phyloP scores from a whole-genome alignment of 163 green algal species.

The Scenedesmus sp. region DNA sequence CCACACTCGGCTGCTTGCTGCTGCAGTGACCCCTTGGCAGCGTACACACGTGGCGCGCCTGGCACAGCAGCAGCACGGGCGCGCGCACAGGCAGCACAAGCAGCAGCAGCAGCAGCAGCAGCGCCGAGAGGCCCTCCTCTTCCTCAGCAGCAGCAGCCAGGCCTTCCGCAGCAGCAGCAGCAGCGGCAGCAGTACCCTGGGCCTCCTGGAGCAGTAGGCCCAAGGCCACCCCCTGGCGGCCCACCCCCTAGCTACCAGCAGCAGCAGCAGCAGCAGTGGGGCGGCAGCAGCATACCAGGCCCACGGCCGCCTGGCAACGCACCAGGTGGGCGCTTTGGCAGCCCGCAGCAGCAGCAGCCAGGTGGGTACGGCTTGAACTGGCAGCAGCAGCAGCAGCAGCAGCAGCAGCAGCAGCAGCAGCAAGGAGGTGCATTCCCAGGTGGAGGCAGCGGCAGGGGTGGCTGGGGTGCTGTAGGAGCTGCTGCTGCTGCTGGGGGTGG shows the following conservation, averaged over 20 bases:
- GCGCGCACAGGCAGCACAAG: constrained; percentile 30
- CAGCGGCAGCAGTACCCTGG: constrained; percentile 20
- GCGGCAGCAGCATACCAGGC: neutral
- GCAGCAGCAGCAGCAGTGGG: constrained; percentile 9
- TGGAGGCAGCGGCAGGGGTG: neutral
- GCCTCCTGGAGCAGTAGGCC: neutral
- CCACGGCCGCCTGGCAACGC: neutral
- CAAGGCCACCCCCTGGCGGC: neutral
- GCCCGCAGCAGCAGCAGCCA: neutral
- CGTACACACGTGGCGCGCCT: constrained; percentile 42
- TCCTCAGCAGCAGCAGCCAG: neutral
- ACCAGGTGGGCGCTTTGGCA: neutral
- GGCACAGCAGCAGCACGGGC: constrained; percentile 36
- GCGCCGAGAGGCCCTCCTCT: neutral
- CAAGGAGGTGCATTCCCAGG: neutral
- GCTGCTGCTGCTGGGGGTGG: neutral
- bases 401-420: constrained; percentile 45
- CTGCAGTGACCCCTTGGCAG: constrained; percentile 57
- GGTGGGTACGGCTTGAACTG: neutral
- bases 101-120: neutral
- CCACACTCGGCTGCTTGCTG: neutral
- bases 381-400: constrained; percentile 43
- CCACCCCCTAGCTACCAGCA: neutral
- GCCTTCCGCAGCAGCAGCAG: neutral
- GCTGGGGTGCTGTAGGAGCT: neutral